Evolutionary conservation across 176 grass and related monocot genomes (phyloP), one percentile per base, ranked within the genome.

Genomic region (Aechmea fasciata): DNA sequence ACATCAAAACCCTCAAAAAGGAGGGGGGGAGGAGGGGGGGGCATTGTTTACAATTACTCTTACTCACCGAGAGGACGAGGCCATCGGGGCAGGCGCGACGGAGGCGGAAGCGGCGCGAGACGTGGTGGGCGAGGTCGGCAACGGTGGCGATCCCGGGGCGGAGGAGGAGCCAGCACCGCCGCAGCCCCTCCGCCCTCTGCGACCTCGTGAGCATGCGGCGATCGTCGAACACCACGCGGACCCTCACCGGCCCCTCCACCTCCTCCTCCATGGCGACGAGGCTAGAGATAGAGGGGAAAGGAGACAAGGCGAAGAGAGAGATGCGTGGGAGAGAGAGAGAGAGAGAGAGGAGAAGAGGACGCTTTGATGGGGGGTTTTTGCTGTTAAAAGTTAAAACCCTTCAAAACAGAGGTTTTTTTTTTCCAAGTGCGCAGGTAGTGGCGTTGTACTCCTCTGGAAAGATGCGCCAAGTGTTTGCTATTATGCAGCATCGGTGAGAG

Each of bases 101-200:
- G 66, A 96, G 85, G 51, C 29, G 57, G 80, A 96, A 91, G 3
- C 78, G 69, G 14, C 11, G 50, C 12, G 61, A 25, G 63, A 96
- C 57, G 52, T 91, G 80, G 11, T 70, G 48, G 49, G 78, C 79
- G 72, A 96, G 75, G 61, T 91, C 85, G 50, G 80, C 78, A 50
- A 96, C 63, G 48, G 78, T 96, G 49, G 69, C 20, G 51, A 91
- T 66, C 23, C 91, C 88, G 13, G 83, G 72, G 23, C 69, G 80
- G 11, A 96, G 80, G 66, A 82, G 78, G 23, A 96, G 69, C 88
- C 92, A 96, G 80, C 88, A 88, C 33, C 88, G 83, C 12, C 69
- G 71, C n/a, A 96, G 77, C 49, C 84, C 87, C 1, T 78, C 78
- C 49, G 76, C 53, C 49, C 80, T 65, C 47, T 89, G 85, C 23